Base-by-base conservation (phyloP, 2,329 filamentous ascomycete species). In the Sporothrix euskadiensis region DNA sequence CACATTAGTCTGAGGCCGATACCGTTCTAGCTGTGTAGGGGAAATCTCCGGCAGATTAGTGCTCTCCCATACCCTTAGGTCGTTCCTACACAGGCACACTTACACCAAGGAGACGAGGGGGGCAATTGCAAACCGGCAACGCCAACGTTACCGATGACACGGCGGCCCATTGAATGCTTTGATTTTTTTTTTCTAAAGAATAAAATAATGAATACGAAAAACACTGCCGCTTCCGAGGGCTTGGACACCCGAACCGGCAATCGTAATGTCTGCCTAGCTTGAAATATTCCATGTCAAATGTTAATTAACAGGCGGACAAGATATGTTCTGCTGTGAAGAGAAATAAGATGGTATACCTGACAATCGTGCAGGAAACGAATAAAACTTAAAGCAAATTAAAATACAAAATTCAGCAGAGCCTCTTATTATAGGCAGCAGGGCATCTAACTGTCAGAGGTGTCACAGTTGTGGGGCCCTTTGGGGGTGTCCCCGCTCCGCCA, bases 391-490 rank as follows among this genome's bases (percentile, higher is more conserved):
- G 19, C 59, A 41, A 63, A 63, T 5, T 63, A 63, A 63, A 63
- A 22, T 41, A 4, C 32, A n/a, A 22, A 63, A 63, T 63, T 9
- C 59, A 39, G 32, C 59, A 63, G 59, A 63, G 63, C 63, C 63
- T 66, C 41, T 47, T 66, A 32, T 66, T 66, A 66, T 66, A 66
- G 63, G 63, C 63, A 66, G 63, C 63, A 66, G 63, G 41, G 22
- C 63, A 63, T 19, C 19, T 32, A 63, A 16, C 14, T 22, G 32
- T 12, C 32, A 19, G 32, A 22, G 32, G 32, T 63, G 32, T 63
- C 32, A 63, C 59, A n/a, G 19, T 41, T 63, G 59, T 63, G 59
- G 59, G 35, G 59, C 59, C 19, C 35, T 22, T 63, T 63, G 59
- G 59, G 59, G 14, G 8, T 22, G 16, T 14, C 57, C 57, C 32